These are phyloP conservation scores for Vitis hybrid DNA, from an alignment of 177 flowering plant genomes.

Conservation along the genomic window DNA sequence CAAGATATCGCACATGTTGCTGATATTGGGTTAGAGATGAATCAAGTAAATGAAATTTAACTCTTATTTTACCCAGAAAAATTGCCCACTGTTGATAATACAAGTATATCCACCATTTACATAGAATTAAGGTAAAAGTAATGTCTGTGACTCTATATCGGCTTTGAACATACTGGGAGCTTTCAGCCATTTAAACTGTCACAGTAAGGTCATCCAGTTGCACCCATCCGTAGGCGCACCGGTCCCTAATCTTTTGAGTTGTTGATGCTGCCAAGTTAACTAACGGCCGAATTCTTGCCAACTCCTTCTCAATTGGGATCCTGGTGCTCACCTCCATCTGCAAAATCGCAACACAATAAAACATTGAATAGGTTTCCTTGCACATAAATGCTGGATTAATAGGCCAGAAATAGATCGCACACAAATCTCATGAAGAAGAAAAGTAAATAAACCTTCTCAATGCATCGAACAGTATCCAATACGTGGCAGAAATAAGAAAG, in stretches of 20 bases:
- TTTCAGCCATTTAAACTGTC: conserved; percentile 28
- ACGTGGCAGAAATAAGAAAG: conserved; percentile 78
- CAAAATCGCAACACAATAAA: conserved; percentile 5
- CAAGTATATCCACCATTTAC: not conserved
- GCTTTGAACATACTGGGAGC: not conserved
- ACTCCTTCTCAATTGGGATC: conserved; percentile 56
- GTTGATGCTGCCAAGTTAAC: conserved; percentile 58
- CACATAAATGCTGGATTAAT: too few relatives aligned
- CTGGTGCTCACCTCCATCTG: conserved; percentile 62
- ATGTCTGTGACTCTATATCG: not conserved
- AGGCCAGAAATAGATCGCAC: too few relatives aligned
- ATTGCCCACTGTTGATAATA: too few relatives aligned
- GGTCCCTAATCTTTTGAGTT: conserved; percentile 64
- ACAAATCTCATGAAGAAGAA: too few relatives aligned
- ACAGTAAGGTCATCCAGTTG: conserved; percentile 62
- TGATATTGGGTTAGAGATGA: too few relatives aligned
- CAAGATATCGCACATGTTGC: too few relatives aligned
- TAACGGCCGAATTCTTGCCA: conserved; percentile 54
- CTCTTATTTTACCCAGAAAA: not conserved
- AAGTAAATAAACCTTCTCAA: conserved; percentile 62
- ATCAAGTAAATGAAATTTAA: not conserved
- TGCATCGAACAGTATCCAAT: conserved; percentile 68
- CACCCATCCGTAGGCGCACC: conserved; percentile 91
- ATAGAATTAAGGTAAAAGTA: not conserved
- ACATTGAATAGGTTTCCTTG: not conserved